Evolutionary conservation across 805 yeast genomes (phyloP), one percentile per base, ranked within the genome.

Genomic region (Hagleromyces aurorensis): DNA sequence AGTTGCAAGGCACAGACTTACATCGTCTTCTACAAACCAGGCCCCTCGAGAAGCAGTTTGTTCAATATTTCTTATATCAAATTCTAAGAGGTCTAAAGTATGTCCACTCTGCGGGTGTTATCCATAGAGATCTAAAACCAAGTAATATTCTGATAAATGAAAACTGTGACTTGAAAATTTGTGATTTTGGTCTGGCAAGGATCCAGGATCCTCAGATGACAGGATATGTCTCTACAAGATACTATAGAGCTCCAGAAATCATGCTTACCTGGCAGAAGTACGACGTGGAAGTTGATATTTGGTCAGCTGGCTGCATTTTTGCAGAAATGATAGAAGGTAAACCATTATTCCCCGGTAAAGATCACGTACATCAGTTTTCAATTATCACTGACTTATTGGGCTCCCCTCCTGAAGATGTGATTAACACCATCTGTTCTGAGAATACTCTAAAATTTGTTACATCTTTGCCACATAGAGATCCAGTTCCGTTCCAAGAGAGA

Each of bases 191-290:
- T 13, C 67, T 89, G 37, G 97, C 97, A 19, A 72, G 98, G 54
- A 82, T 89, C 51, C 96, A 89, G 64, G 98, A 89, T 61, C 96
- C 96, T 9, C 97, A 89, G 57, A 89, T 89, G 98, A 89, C 97
- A 1, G 98, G 97, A 7, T 89, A 89, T 56, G 98, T 89, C 11
- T 80, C 94, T 4, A 89, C 98, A 4, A 62, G 98, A 50, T 89
- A 86, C 64, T 89, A 89, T 61, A 72, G 98, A 40, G 98, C 97
- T 0, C 98, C 98, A 2, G 98, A 89, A 57, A 89, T 89, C 59
- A 89, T 89, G 98, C 70, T 89, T 41, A 86, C 96, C 16, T 89
- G 97, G 97, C 98, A 89, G 57, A 85, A 89, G 54, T 89, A 89
- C 61, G 96, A 87, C 51, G 78, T 84, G 6, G 96, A 87, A 60